Conservation (phyloP, 2,329 filamentous ascomycete species). For the Domatiomyces globalis region DNA sequence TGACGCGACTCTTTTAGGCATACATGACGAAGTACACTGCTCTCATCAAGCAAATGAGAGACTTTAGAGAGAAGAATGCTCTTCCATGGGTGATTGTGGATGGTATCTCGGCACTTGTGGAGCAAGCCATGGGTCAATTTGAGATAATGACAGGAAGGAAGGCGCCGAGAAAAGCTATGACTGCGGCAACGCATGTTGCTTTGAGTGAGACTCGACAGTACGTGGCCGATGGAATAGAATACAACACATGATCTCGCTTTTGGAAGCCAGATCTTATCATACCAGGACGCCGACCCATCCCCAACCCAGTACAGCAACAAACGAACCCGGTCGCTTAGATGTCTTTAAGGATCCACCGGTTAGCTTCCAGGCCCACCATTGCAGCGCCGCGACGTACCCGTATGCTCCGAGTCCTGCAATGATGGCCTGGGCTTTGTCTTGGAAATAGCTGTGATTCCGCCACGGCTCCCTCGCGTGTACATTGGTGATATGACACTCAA, state of each 20-base stretch:
- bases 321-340: background rate
- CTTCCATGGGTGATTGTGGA: constrained; percentile 57
- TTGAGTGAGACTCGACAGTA: constrained; percentile 6
- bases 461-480: constrained; percentile 57
- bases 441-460: constrained; percentile 55
- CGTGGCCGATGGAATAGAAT: background rate
- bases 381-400: constrained; percentile 48
- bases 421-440: constrained; percentile 60
- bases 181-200: constrained; percentile 39
- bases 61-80: constrained; percentile 39
- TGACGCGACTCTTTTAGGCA: constrained; percentile 24
- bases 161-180: constrained; percentile 58
- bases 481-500: constrained; percentile 66
- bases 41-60: constrained; percentile 53
- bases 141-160: constrained; percentile 64
- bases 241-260: background rate
- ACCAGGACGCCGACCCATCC: background rate
- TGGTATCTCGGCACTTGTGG: constrained; percentile 59
- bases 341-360: constrained; percentile 8
- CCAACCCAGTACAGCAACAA: background rate
- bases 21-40: constrained; percentile 63
- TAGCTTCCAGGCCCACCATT: constrained; percentile 32
- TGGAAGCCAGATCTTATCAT: no score
- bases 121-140: constrained; percentile 70
- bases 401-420: constrained; percentile 54